These are phyloP conservation scores for Ganoderma lucidum DNA, from an alignment of 1,284 basidiomycete genomes.

Conservation along the genomic window DNA sequence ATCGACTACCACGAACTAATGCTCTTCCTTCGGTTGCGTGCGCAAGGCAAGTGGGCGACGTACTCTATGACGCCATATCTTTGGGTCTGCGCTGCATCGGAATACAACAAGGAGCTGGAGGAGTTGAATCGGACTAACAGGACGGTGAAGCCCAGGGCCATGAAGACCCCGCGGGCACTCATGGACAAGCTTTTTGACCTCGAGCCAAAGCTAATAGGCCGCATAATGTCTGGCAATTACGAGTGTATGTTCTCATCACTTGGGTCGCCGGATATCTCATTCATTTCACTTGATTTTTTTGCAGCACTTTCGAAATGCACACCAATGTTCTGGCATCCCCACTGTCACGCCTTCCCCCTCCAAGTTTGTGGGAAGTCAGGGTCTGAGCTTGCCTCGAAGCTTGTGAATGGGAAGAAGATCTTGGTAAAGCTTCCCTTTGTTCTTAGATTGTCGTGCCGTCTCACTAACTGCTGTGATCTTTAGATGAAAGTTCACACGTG, in stretches of 20 bases:
- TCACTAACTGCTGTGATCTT: too few species aligned
- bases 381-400: background rate
- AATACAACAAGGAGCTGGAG: conserved; percentile 13
- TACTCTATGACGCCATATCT: conserved; percentile 23
- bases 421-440: too few species aligned
- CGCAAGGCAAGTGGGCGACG: conserved; percentile 22
- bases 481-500: conserved; percentile 19
- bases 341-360: background rate
- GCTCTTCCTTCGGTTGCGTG: conserved; percentile 26
- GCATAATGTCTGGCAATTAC: conserved; percentile 1
- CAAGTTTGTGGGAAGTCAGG: background rate
- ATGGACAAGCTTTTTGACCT: conserved; percentile 23
- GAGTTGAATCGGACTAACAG: conserved; percentile 2
- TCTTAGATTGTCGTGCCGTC: background rate
- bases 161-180: conserved; percentile 19
- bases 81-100: conserved; percentile 22
- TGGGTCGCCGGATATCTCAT: background rate
- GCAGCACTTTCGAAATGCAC: background rate
- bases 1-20: conserved; percentile 17
- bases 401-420: background rate
- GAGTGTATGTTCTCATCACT: background rate
- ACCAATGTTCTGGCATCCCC: background rate
- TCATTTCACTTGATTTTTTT: background rate
- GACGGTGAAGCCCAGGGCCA: background rate
- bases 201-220: conserved; percentile 8